Conservation (phyloP, 352 stramenopile genomes). For the Pythium oligandrum region DNA sequence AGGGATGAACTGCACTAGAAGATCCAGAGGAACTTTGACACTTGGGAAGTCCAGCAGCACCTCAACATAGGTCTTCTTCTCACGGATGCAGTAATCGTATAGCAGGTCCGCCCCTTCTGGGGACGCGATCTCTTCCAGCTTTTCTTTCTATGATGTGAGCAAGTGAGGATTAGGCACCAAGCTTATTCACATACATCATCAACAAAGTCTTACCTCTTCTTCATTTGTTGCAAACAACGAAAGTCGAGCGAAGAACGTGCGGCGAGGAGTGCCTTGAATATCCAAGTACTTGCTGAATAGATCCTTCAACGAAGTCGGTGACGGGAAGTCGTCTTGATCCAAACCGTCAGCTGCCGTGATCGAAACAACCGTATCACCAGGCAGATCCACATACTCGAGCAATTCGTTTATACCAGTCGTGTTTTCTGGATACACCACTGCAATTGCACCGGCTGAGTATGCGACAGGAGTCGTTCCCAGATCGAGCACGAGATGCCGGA, state of each 20-base stretch:
- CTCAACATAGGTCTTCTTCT: constrained; percentile 89
- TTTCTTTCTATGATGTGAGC: constrained; percentile 62
- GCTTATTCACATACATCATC: background rate
- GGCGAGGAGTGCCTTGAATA: constrained; percentile 80
- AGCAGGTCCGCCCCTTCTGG: constrained; percentile 87
- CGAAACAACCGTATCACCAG: constrained; percentile 33
- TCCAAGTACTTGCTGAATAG: constrained; percentile 85
- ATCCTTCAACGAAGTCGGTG: constrained; percentile 42
- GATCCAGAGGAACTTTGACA: constrained; percentile 51
- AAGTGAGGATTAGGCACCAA: background rate
- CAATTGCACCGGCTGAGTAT: constrained; percentile 71
- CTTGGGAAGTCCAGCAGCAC: constrained; percentile 85
- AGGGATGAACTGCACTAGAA: constrained; percentile 84
- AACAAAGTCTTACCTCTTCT: constrained; percentile 57
- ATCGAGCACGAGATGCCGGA: constrained; percentile 73
- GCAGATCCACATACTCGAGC: constrained; percentile 43
- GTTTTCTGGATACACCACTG: constrained; percentile 79
- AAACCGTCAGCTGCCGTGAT: constrained; percentile 46
- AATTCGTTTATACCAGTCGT: constrained; percentile 59
- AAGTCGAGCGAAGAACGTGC: constrained; percentile 85
- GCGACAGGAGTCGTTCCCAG: constrained; percentile 21
- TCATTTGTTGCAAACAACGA: constrained; percentile 73
- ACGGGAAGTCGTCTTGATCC: constrained; percentile 46
- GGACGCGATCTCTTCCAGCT: constrained; percentile 86
- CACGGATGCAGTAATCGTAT: constrained; percentile 91